Base-by-base conservation (phyloP, 2,329 filamentous ascomycete genomes). In the Chrysosphaeria jannelii region DNA sequence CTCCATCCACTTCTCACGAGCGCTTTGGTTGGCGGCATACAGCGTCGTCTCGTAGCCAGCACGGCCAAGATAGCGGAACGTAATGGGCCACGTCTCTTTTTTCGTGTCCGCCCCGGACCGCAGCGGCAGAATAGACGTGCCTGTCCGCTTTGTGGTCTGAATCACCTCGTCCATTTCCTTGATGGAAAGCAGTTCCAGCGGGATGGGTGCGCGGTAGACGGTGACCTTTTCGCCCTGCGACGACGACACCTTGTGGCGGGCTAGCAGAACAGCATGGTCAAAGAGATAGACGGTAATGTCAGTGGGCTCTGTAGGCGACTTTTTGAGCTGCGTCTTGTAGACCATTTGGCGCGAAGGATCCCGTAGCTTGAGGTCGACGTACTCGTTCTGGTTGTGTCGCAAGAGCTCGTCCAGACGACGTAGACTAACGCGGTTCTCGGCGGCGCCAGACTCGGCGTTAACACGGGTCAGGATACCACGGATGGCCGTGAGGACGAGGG, bases 211-310 rank as follows among this genome's bases (percentile, higher is more conserved):
- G 12, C 78, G 64, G 44, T 93, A 93, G 1, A 90, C 85, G 40
- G 88, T 85, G 30, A 88, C 68, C 39, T 93, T 81, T 41, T 97
- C 85, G n/a, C n/a, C n/a, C n/a, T n/a, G n/a, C n/a, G n/a, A n/a
- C n/a, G n/a, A n/a, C n/a, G n/a, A n/a, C 20, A 62, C 62, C 49
- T 93, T 93, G 42, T 85, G 89, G 24, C 79, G 62, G 32, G 91
- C 85, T 19, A 97, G 56, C 17, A 97, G 53, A 24, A 97, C 69
- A 3, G 85, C 81, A 41, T 97, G 85, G 37, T 97, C 85, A 39
- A 97, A 91, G 13, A 97, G 55, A 48, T 88, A 97, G 10, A 76
- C 79, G 11, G 78, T 85, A 21, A 97, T 81, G 36, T 93, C 81
- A 1, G 70, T 63, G 22, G 64, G 69, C 39, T 91, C 79, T 1